Evolutionary conservation across 495 filamentous ascomycete genomes (phyloP).

Genomic region (Podospora appendiculata): DNA sequence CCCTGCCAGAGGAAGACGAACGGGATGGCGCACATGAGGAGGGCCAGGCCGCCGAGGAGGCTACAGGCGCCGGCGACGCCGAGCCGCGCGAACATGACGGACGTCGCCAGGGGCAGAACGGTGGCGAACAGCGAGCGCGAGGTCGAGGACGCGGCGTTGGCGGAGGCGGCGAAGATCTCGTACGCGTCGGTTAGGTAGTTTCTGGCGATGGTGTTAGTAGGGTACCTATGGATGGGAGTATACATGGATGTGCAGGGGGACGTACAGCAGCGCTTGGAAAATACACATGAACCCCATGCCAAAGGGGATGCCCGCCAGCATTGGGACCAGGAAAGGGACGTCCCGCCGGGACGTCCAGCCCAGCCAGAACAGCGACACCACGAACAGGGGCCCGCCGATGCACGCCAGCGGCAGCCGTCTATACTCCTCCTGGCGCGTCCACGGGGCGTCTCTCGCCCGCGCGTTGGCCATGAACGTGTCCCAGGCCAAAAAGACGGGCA

Average conservation of each 20-base stretch:
- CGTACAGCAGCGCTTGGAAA: conserved; percentile 53
- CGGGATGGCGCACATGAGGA: conserved; percentile 31
- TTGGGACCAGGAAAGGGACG: conserved; percentile 57
- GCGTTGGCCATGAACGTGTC: conserved; percentile 23
- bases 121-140: conserved; percentile 56
- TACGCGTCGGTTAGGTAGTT: conserved; percentile 77
- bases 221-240: conserved; percentile 50
- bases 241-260: conserved; percentile 40
- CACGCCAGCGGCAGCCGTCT: conserved; percentile 61
- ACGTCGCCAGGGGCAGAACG: conserved; percentile 43
- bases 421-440: conserved; percentile 46
- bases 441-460: conserved; percentile 12
- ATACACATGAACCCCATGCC: conserved; percentile 54
- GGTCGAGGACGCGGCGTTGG: conserved; percentile 57
- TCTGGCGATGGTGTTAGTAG: conserved; percentile 24
- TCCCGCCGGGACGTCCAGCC: conserved; percentile 53
- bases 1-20: conserved; percentile 37
- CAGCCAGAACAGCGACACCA: conserved; percentile 62
- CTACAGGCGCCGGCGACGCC: conserved; percentile 30
- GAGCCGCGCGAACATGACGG: conserved; percentile 29
- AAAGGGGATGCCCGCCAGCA: conserved; percentile 57
- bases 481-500: conserved; percentile 45
- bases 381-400: conserved; percentile 55
- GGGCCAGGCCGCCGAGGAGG: conserved; percentile 29
- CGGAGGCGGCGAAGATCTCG: conserved; percentile 62